These are phyloP conservation scores for Ustilago nuda DNA, from an alignment of 1,284 basidiomycete species.

Conservation along the genomic window DNA sequence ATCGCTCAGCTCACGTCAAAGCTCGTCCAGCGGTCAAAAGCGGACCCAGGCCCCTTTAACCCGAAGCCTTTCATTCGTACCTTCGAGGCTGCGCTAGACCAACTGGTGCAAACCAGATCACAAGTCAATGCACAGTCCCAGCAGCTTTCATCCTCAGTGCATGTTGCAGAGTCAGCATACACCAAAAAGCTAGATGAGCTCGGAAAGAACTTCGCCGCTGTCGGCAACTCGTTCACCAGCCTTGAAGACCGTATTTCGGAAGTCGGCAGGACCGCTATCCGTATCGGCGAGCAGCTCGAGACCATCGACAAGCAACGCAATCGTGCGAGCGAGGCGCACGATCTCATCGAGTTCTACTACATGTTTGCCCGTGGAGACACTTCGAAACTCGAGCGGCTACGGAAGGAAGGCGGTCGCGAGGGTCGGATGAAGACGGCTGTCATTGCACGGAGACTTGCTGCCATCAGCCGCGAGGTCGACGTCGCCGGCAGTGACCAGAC, in stretches of 20 bases:
- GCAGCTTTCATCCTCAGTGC: constrained; percentile 90
- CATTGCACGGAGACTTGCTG: constrained; percentile 85
- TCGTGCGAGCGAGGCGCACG: constrained; percentile 90
- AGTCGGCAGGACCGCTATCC: constrained; percentile 91
- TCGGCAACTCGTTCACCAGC: constrained; percentile 59
- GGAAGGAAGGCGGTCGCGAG: constrained; percentile 79
- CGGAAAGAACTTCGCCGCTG: constrained; percentile 84
- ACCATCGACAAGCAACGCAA: constrained; percentile 91
- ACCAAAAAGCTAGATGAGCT: constrained; percentile 91
- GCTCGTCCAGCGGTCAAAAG: constrained; percentile 84
- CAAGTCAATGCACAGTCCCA: constrained; percentile 89
- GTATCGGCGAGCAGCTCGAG: constrained; percentile 94
- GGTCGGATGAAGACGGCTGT: constrained; percentile 90
- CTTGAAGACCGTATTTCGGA: constrained; percentile 78
- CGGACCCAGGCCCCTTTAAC: constrained; percentile 86
- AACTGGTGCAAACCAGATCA: constrained; percentile 83
- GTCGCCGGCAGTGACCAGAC: constrained; percentile 64
- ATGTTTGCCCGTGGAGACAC: constrained; percentile 89
- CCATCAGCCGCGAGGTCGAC: constrained; percentile 89
- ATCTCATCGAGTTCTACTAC: constrained; percentile 95
- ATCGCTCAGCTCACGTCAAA: constrained; percentile 85
- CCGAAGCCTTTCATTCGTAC: constrained; percentile 91
- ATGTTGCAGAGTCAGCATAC: constrained; percentile 90
- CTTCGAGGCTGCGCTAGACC: constrained; percentile 89
- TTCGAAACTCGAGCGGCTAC: constrained; percentile 79